phyloP scores from a whole-genome alignment of 202 grass and related monocot species.

The Elaeis oleifera region DNA sequence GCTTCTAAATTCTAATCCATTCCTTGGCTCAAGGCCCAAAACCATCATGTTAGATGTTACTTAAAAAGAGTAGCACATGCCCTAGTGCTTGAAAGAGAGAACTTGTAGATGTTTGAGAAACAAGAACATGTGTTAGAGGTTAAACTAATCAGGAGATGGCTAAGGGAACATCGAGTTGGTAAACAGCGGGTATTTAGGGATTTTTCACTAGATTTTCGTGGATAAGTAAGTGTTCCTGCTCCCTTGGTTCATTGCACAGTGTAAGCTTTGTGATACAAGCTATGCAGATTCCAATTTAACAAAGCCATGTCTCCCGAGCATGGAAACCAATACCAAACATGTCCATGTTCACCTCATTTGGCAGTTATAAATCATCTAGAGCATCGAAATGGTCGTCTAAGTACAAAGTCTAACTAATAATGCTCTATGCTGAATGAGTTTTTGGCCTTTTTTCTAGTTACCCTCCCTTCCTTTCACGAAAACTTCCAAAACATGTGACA shows the following conservation, averaged over 20 bases:
- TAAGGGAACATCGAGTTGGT: constrained; percentile 2
- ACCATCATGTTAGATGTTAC: background rate
- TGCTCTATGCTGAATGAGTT: background rate
- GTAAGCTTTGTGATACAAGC: constrained; percentile 8
- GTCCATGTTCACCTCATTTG: too few relatives aligned
- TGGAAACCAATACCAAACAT: too few relatives aligned
- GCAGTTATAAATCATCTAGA: too few relatives aligned
- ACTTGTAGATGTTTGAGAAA: constrained; percentile 28
- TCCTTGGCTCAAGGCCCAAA: constrained; percentile 13
- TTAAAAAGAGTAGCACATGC: constrained; percentile 7
- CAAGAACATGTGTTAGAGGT: constrained; percentile 23
- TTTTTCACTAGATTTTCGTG: constrained; percentile 6
- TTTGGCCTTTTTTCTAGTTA: background rate
- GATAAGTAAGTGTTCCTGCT: constrained; percentile 21
- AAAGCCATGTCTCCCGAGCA: background rate
- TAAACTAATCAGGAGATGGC: constrained; percentile 1
- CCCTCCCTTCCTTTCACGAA: background rate
- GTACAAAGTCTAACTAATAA: background rate
- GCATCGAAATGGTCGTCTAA: background rate
- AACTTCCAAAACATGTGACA: too few relatives aligned
- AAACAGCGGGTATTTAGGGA: constrained; percentile 14
- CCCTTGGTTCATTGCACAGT: constrained; percentile 37
- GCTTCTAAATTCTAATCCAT: too few relatives aligned
- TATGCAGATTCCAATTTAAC: background rate
- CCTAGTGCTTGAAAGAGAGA: constrained; percentile 16